Base-by-base conservation (phyloP, 495 filamentous ascomycete genomes). In the Aspergillus haitiensis region DNA sequence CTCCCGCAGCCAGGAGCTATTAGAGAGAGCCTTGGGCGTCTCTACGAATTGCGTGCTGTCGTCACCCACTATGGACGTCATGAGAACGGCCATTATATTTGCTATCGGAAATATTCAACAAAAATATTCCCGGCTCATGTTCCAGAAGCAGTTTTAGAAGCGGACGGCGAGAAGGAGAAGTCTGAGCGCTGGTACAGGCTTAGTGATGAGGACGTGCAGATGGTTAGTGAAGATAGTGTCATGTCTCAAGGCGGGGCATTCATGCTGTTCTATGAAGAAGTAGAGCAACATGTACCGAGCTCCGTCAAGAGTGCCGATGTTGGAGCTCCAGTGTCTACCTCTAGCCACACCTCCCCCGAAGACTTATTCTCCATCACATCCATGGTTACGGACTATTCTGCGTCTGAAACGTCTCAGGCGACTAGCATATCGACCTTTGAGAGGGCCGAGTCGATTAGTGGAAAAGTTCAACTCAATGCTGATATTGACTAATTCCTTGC, bases 51-150 rank as follows among this genome's bases (percentile, higher is more conserved):
- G 32, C 86, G 89, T 18, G 91, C 92, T 7, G 90, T 95, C 2
- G 81, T 98, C 21, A 91, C 91, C 4, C 94, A 99, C 71, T 88
- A 88, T 59, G 95, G 94, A 5, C 80, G 86, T 16, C 95, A 98
- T 67, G 91, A 97, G 59, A 96, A 94, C 62, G 95, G 95, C 0
- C 95, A 99, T 74, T 98, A 99, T 65, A 85, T 96, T 54, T 93
- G 90, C 68, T 98, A 94, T 67, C 78, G 91, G 45, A 86, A 87
- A 66, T 85, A 89, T 67, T 78, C 83, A 0, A 68, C 67, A 6
- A 59, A 69, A 0, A 63, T 50, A 5, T 78, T 76, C 46, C 70
- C 72, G 13, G 73, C 63, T 13, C 63, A 71, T 32, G 63, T 75
- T 11, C 71, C 77, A 6, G 73, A 79, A 18, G 64, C 72, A 42